Conservation (phyloP, 768 basidiomycete genomes). For the Pisolithus orientalis region DNA sequence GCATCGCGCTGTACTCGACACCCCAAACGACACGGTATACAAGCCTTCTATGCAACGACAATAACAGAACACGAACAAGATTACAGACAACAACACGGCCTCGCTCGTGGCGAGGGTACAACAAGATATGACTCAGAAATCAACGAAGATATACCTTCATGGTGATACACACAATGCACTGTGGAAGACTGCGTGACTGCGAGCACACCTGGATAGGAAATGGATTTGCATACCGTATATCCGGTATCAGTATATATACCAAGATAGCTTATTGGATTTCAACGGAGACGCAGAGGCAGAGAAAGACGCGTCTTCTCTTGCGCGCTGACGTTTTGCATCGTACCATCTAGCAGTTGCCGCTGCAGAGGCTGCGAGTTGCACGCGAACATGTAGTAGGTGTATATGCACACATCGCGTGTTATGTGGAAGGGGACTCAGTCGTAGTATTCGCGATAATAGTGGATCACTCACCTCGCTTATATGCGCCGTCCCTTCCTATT, state of each 20-base stretch:
- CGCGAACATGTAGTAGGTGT: not conserved
- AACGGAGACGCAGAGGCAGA: not conserved
- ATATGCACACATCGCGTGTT: not conserved
- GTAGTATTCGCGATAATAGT: not conserved
- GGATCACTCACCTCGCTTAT: conserved; percentile 6
- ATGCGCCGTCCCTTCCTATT: conserved; percentile 8
- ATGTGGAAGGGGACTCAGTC: not conserved
- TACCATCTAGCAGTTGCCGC: conserved; percentile 5
- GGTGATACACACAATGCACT: too few species aligned
- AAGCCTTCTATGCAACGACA: too few species aligned
- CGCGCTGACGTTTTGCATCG: not conserved
- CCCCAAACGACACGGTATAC: too few species aligned
- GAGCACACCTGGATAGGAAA: too few species aligned
- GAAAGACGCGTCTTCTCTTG: not conserved
- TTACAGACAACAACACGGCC: too few species aligned
- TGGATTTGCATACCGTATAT: not conserved
- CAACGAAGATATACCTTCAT: not conserved
- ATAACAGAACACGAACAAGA: too few species aligned
- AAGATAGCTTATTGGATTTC: not conserved
- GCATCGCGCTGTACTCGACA: too few species aligned
- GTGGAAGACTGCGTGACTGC: too few species aligned
- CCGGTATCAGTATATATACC: not conserved
- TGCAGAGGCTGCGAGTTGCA: not conserved
- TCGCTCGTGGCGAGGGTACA: too few species aligned
- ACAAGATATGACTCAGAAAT: too few species aligned